phyloP scores from a whole-genome alignment of 2,329 filamentous ascomycete genomes.

The Penicillium thymicola region DNA sequence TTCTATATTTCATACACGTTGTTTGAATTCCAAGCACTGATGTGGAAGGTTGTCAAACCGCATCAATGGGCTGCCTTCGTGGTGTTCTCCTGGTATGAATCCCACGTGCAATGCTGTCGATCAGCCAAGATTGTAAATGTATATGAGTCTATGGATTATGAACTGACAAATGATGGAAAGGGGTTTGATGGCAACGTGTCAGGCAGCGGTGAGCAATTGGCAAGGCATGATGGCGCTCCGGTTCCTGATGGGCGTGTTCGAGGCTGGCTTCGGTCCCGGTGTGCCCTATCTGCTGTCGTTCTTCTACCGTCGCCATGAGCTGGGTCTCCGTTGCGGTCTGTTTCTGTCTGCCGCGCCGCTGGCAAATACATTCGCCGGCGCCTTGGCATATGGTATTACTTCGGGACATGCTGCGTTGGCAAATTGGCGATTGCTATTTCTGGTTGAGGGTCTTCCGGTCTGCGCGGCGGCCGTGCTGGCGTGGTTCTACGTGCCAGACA shows the following conservation, averaged over 20 bases:
- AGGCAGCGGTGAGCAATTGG: constrained; percentile 47
- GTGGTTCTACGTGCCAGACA: constrained; percentile 56
- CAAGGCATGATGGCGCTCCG: constrained; percentile 49
- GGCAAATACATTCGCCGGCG: constrained; percentile 75
- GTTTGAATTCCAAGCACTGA: constrained; percentile 42
- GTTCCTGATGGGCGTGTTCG: constrained; percentile 47
- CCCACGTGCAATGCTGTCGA: constrained; percentile 16
- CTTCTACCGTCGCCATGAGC: constrained; percentile 57
- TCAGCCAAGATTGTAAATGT: constrained; percentile 11
- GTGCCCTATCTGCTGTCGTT: constrained; percentile 54
- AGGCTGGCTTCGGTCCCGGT: constrained; percentile 47
- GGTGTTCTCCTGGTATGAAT: constrained; percentile 41
- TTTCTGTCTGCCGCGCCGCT: constrained; percentile 60
- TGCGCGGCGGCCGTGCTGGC: constrained; percentile 53
- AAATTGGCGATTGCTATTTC: constrained; percentile 63
- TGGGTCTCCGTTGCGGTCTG: constrained; percentile 56
- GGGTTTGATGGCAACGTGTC: constrained; percentile 49
- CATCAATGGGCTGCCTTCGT: constrained; percentile 45
- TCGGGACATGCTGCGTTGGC: constrained; percentile 55
- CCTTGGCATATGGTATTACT: constrained; percentile 63
- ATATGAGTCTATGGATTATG: constrained; percentile 4
- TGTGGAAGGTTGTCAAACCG: constrained; percentile 45
- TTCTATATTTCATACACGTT: constrained; percentile 52
- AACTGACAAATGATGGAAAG: constrained; percentile 24
- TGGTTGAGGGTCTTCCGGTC: constrained; percentile 64